A percentile compares a stretch with the other conserved stretches of the same genome.
Evolutionary conservation across 2,329 filamentous ascomycete species (phyloP).

Genomic region (Orbilia oligospora): DNA sequence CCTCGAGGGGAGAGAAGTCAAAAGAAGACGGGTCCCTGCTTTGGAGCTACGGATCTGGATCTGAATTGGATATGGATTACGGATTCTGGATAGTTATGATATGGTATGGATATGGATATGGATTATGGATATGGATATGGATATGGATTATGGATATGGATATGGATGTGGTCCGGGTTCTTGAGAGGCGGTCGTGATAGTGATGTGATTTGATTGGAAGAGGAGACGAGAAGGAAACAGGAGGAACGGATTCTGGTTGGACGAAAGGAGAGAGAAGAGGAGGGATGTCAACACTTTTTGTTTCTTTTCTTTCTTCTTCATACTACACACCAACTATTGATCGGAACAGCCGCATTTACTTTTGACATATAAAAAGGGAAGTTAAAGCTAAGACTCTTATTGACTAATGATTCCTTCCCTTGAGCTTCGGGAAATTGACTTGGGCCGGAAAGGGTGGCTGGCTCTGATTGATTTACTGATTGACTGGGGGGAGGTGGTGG

Average conservation of each 20-base stretch:
- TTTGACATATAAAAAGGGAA: slow-evolving; percentile 47
- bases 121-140: slow-evolving; percentile 6
- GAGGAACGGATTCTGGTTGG: slow-evolving; percentile 57
- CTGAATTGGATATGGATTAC: neutral
- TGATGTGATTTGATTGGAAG: slow-evolving; percentile 59
- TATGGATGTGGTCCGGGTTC: slow-evolving; percentile 11
- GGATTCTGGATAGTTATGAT: neutral
- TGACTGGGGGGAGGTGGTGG: neutral
- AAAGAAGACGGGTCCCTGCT: slow-evolving; percentile 22
- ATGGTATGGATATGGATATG: no score
- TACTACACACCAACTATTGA: neutral
- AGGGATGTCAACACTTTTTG: slow-evolving; percentile 39
- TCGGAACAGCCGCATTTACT: slow-evolving; percentile 21
- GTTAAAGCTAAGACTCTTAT: slow-evolving; percentile 7
- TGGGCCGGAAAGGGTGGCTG: slow-evolving; percentile 54
- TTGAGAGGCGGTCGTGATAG: slow-evolving; percentile 43
- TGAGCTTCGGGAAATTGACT: slow-evolving; percentile 56
- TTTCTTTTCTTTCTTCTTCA: neutral
- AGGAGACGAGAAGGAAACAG: slow-evolving; percentile 58
- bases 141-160: slow-evolving; percentile 4
- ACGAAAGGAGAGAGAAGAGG: slow-evolving; percentile 26
- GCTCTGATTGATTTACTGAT: slow-evolving; percentile 14
- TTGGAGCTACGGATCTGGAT: neutral
- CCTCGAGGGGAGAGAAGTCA: neutral
- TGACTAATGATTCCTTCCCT: slow-evolving; percentile 7